These are phyloP conservation scores for Auriscalpium orientale DNA, from an alignment of 768 basidiomycete genomes.

Conservation along the genomic window DNA sequence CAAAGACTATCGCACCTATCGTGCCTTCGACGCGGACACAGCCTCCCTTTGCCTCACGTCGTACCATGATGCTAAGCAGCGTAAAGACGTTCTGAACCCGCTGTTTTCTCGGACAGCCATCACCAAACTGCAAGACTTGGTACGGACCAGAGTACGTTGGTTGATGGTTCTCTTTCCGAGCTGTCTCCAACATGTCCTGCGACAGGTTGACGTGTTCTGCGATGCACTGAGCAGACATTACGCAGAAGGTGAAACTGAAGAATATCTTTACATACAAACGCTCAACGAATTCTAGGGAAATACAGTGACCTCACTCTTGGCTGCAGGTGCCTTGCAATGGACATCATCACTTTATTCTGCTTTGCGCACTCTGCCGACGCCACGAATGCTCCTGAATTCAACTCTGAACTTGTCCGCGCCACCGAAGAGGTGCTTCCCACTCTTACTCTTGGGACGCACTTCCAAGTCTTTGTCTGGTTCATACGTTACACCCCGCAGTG, in stretches of 20 bases:
- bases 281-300: background rate
- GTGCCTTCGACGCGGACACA: background rate
- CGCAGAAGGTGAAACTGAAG: background rate
- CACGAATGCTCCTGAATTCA: background rate
- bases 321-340: background rate
- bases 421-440: background rate
- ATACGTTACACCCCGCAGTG: background rate
- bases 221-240: background rate
- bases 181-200: background rate
- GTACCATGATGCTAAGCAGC: slow-evolving; percentile 2
- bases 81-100: background rate
- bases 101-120: background rate
- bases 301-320: background rate
- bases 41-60: background rate
- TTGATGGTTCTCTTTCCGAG: background rate
- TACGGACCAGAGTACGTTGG: background rate
- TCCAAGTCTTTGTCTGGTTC: background rate
- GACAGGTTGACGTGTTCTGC: background rate
- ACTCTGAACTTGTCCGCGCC: background rate
- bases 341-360: background rate
- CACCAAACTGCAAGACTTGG: background rate
- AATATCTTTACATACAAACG: background rate
- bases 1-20: background rate
- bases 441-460: background rate
- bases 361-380: background rate